Conservation (phyloP, 2,329 filamentous ascomycete genomes). For the Colletotrichum gigasporum region DNA sequence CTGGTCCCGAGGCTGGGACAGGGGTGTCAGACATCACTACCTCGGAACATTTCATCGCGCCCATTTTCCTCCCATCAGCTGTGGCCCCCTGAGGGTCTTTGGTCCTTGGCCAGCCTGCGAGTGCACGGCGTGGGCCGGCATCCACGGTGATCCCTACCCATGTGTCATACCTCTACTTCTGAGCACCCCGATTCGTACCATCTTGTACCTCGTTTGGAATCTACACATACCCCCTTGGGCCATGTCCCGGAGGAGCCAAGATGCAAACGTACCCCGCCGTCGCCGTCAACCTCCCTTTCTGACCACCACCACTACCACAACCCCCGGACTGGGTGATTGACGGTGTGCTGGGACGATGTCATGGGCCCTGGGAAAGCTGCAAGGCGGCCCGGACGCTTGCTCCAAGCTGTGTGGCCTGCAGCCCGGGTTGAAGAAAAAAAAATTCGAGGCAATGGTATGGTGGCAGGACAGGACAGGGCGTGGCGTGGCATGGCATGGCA, state of each 20-base stretch:
- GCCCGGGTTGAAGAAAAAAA: slow-evolving; percentile 13
- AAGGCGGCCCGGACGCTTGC: background rate
- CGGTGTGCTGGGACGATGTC: slow-evolving; percentile 23
- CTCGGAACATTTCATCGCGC: background rate
- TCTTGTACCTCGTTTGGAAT: background rate
- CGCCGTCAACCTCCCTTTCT: slow-evolving; percentile 25
- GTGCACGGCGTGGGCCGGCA: background rate
- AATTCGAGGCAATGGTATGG: background rate
- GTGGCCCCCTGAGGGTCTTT: background rate
- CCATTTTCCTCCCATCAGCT: background rate
- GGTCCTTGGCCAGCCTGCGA: slow-evolving; percentile 12
- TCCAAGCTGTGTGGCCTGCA: background rate
- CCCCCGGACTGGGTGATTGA: background rate
- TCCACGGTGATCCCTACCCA: slow-evolving; percentile 1
- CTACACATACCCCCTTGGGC: background rate
- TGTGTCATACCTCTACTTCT: background rate
- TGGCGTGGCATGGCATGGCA: slow-evolving; percentile 6
- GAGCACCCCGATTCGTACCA: background rate
- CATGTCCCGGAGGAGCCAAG: background rate
- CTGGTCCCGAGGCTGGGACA: background rate
- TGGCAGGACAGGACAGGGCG: background rate
- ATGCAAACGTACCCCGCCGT: slow-evolving; percentile 20
- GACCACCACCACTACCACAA: slow-evolving; percentile 27
- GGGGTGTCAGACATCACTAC: background rate
- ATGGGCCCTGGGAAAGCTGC: slow-evolving; percentile 10